Evolutionary conservation across 371 early-diverging fungal genomes (phyloP), one percentile per base, ranked within the genome.

Genomic region (Mortierella sp.): DNA sequence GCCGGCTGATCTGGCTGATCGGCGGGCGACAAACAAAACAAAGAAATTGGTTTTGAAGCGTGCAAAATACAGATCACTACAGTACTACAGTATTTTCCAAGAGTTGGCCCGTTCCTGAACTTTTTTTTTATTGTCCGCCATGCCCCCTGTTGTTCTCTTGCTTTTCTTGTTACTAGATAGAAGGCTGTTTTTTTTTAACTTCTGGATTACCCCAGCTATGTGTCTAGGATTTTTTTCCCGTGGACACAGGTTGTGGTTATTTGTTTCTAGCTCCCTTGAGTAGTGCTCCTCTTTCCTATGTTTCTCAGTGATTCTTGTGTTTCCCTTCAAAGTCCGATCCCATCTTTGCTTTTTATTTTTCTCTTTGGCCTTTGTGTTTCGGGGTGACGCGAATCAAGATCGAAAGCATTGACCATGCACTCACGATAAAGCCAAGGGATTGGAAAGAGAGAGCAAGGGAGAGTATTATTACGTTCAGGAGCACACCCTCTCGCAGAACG

Each of bases 361-460:
- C 45, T 45, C 19, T 48, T n/a, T n/a, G 7, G n/a, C 50, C 50
- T 48, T 47, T 31, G 16, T 29, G 29, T 50, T 50, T 68, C 55
- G 34, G 22, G 48, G 37, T 37, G 31, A 61, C 24, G 50, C 22
- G 47, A 6, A 63, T 29, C 61, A 26, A 29, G 24, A 44, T 41
- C 44, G 61, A 63, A 47, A 48, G 71, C 71, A 71, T 71, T 61
- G 71, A 64, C 71, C 65, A 64, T 64, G 71, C 48, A 45, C 29
- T 71, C 40, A 22, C 47, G 8, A 64, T 61, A 39, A 63, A 41
- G 50, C 64, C 44, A 55, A 37, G 43, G 64, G 52, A 71, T 71
- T 71, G 71, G 71, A 64, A n/a, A 31, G 4, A 43, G 1, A n/a
- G n/a, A n/a, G n/a, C n/a, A n/a, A 40, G 11, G 5, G 5, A 13